These are phyloP conservation scores for Neurospora cerealis DNA, from an alignment of 495 filamentous ascomycete genomes.

Conservation along the genomic window DNA sequence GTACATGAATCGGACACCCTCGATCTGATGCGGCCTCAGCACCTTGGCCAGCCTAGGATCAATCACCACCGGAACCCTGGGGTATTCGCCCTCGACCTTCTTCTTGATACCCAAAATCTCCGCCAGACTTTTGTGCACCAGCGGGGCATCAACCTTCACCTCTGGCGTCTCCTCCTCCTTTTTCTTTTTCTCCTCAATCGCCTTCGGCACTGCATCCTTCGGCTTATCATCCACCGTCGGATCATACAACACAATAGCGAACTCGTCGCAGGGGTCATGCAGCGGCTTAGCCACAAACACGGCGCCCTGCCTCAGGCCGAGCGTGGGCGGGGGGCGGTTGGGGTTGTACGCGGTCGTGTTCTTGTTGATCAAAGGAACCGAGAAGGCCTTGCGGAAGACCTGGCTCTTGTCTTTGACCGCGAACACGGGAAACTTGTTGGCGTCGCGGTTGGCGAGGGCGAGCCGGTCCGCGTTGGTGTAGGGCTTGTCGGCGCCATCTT, in stretches of 20 bases:
- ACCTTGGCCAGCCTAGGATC: conserved; percentile 88
- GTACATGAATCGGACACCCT: conserved; percentile 98
- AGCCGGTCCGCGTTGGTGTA: conserved; percentile 85
- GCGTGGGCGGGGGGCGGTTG: conserved; percentile 67
- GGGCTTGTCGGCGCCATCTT: conserved; percentile 64
- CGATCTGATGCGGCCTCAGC: conserved; percentile 91
- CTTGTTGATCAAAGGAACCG: conserved; percentile 81
- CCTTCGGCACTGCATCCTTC: conserved; percentile 35
- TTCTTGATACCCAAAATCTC: conserved; percentile 96
- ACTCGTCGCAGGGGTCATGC: conserved; percentile 92
- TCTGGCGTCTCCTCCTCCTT: conserved; percentile 31
- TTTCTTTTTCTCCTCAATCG: conserved; percentile 40
- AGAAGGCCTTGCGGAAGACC: conserved; percentile 73
- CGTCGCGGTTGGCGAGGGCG: conserved; percentile 77
- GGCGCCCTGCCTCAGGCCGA: conserved; percentile 77
- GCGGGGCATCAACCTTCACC: conserved; percentile 61
- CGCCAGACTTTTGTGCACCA: conserved; percentile 87
- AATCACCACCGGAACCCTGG: conserved; percentile 93
- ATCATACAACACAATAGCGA: conserved; percentile 93
- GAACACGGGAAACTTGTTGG: conserved; percentile 84
- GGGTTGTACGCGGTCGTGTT: conserved; percentile 58
- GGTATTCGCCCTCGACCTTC: conserved; percentile 64
- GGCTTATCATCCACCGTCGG: conserved; percentile 85
- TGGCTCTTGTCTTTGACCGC: conserved; percentile 78
- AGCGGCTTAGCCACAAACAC: conserved; percentile 82